Percentiles rank a stretch among this genome's conserved stretches.
phyloP scores from a whole-genome alignment of 345 rosid species.

The Eutrema heterophyllum region DNA sequence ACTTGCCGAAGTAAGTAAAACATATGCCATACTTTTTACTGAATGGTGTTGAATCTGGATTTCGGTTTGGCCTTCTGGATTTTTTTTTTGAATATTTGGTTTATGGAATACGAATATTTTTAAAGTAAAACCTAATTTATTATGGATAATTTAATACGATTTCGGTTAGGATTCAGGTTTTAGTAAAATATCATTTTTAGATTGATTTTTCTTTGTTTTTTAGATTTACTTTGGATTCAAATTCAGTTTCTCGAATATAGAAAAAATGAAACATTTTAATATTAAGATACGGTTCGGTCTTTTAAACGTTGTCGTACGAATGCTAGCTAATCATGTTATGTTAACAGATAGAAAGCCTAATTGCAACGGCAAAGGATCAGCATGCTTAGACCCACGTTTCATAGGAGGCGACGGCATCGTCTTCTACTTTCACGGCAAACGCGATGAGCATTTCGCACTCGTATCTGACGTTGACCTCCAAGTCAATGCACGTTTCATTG shows the following conservation, averaged over 20 bases:
- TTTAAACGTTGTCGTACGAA: not conserved
- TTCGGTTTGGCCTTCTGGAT: not conserved
- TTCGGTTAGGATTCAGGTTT: not conserved
- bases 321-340: not conserved
- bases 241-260: not conserved
- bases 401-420: conserved; percentile 59
- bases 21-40: not conserved
- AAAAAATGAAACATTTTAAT: not conserved
- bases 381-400: conserved; percentile 62
- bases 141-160: not conserved
- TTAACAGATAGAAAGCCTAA: conserved; percentile 28
- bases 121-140: not conserved
- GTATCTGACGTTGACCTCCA: conserved; percentile 53
- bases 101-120: not conserved
- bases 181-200: not conserved
- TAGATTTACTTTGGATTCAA: not conserved
- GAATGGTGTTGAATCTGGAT: not conserved
- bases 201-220: not conserved
- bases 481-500: conserved; percentile 60
- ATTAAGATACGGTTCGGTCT: not conserved
- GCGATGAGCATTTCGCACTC: conserved; percentile 47
- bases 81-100: not conserved
- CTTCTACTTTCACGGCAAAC: conserved; percentile 65
- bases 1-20: conserved; percentile 33
- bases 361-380: conserved; percentile 45